A percentile compares a stretch with the other conserved stretches of the same genome.
phyloP scores from a whole-genome alignment of 2,329 filamentous ascomycete species.

The Hortaea sp. region DNA sequence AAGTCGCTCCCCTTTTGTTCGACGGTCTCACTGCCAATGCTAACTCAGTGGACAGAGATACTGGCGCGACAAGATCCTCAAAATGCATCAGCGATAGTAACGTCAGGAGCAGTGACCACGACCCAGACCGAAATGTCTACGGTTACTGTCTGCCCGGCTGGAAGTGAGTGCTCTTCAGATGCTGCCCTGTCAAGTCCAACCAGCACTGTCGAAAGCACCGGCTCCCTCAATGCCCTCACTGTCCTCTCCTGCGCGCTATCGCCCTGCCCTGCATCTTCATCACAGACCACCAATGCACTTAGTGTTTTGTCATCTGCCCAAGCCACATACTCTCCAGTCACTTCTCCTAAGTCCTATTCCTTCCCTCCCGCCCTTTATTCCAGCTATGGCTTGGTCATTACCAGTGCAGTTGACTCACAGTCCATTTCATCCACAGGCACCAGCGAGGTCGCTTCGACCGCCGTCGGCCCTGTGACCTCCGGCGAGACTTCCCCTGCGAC shows the following conservation, averaged over 20 bases:
- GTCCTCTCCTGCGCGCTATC: conserved; percentile 7
- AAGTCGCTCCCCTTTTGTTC: not conserved
- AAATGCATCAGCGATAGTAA: conserved; percentile 3
- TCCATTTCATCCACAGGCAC: conserved; percentile 3
- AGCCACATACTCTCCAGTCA: conserved; percentile 7
- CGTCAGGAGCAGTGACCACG: conserved; percentile 5
- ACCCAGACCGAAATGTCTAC: conserved; percentile 1
- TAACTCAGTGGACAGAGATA: not conserved
- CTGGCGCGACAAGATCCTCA: not conserved
- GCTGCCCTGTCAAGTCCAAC: conserved; percentile 10
- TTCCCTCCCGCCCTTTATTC: conserved; percentile 10
- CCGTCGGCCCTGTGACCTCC: conserved; percentile 3
- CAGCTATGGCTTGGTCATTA: conserved; percentile 7
- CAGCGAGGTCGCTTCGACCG: not conserved
- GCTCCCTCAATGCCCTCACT: conserved; percentile 8
- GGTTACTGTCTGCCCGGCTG: conserved; percentile 4
- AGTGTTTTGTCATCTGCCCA: conserved; percentile 6
- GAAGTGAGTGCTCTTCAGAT: conserved; percentile 9
- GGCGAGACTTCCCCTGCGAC: not conserved
- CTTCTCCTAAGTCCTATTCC: conserved; percentile 3
- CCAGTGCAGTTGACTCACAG: conserved; percentile 5
- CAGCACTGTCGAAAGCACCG: conserved; percentile 4
- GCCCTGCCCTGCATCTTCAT: conserved; percentile 3
- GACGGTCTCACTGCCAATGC: not conserved
- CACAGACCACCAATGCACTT: conserved; percentile 1